These are phyloP conservation scores for Rhododendron vialii DNA, from an alignment of 148 eudicot species.

Conservation along the genomic window DNA sequence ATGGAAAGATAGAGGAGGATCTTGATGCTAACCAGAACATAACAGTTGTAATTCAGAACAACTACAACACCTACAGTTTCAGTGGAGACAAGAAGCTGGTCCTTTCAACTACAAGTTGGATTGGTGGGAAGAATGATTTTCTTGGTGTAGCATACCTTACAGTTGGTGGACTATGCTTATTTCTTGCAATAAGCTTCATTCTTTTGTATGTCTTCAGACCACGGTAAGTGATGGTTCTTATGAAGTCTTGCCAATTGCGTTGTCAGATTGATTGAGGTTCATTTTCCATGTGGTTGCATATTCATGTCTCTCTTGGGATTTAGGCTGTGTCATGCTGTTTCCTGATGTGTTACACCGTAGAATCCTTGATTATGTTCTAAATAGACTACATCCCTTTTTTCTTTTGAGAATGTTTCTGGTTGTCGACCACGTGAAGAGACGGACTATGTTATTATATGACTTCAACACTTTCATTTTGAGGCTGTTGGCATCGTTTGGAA, in stretches of 20 bases:
- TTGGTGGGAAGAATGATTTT: slow-evolving; percentile 54
- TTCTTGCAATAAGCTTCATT: slow-evolving; percentile 52
- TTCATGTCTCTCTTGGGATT: background rate
- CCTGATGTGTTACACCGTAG: background rate
- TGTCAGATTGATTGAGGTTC: background rate
- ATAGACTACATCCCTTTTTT: background rate
- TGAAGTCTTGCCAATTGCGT: background rate
- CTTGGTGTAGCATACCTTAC: slow-evolving; percentile 44
- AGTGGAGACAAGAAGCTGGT: slow-evolving; percentile 42
- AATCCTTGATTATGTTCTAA: background rate
- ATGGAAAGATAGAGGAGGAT: slow-evolving; percentile 46
- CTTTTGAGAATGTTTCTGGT: background rate
- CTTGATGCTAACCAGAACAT: slow-evolving; percentile 30
- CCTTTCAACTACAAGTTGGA: slow-evolving; percentile 49
- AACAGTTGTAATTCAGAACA: slow-evolving; percentile 29
- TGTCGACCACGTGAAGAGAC: background rate
- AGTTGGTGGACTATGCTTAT: slow-evolving; percentile 56
- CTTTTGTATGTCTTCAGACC: slow-evolving; percentile 58
- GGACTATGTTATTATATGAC: too few relatives aligned
- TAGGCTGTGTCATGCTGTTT: background rate
- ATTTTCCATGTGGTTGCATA: background rate
- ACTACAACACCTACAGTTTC: slow-evolving; percentile 47
- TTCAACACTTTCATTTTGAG: background rate
- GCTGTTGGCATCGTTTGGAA: background rate
- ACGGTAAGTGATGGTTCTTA: slow-evolving; percentile 35